Percentiles rank a stretch among this genome's conserved stretches.
Conservation (phyloP, 2,329 filamentous ascomycete species). For the Eurotiales sp. region DNA sequence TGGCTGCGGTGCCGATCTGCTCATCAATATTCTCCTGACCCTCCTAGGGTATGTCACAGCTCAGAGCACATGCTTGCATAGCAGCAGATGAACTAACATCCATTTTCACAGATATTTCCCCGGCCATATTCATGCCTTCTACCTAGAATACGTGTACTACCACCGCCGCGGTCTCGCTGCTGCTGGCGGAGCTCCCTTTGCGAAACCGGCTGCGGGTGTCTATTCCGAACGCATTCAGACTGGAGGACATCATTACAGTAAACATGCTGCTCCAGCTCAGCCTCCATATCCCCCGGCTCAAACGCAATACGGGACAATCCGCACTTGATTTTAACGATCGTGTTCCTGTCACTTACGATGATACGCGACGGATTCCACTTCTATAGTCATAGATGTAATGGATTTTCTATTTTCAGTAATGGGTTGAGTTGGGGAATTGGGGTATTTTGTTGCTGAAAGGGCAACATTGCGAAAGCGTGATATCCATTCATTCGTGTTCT, state of each 20-base stretch:
- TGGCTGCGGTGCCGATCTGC: constrained; percentile 62
- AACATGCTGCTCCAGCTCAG: constrained; percentile 22
- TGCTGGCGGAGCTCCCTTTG: constrained; percentile 19
- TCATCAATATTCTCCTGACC: constrained; percentile 65
- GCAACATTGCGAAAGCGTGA: too few relatives aligned
- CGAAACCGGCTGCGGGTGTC: constrained; percentile 32
- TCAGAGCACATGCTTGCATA: too few relatives aligned
- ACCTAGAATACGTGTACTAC: constrained; percentile 79
- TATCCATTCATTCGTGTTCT: too few relatives aligned
- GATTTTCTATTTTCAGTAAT: too few relatives aligned
- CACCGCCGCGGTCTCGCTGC: constrained; percentile 50
- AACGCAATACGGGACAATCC: constrained; percentile 12
- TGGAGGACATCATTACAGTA: constrained; percentile 28
- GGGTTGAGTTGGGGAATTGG: too few relatives aligned
- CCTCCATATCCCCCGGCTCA: not conserved
- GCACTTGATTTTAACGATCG: not conserved
- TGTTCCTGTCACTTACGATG: too few relatives aligned
- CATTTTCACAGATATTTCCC: constrained; percentile 59
- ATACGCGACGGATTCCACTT: too few relatives aligned
- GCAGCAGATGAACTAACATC: not conserved
- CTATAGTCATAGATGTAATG: too few relatives aligned
- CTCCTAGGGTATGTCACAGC: constrained; percentile 53
- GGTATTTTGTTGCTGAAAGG: too few relatives aligned
- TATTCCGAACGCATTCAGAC: constrained; percentile 39
- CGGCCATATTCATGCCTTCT: constrained; percentile 76